phyloP scores from a whole-genome alignment of 768 basidiomycete genomes.

The Stropharia rugosoannulata region DNA sequence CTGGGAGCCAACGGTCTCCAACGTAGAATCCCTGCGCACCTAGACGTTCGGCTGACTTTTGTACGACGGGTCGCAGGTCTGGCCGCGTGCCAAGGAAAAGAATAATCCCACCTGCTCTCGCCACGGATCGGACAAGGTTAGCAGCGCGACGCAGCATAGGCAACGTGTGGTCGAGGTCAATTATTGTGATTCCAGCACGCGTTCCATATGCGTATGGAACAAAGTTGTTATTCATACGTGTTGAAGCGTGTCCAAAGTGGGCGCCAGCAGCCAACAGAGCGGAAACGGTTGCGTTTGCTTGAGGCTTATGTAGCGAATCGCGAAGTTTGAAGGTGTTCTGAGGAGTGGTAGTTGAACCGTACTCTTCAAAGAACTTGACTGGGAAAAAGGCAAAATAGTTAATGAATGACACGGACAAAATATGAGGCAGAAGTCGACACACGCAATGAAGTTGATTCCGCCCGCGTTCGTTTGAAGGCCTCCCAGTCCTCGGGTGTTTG shows the following conservation, averaged over 20 bases:
- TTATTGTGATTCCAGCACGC: slow-evolving; percentile 87
- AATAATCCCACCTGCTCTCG: slow-evolving; percentile 78
- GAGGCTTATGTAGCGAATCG: slow-evolving; percentile 65
- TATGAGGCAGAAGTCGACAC: slow-evolving; percentile 13
- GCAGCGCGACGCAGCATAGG: slow-evolving; percentile 91
- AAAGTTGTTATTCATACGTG: slow-evolving; percentile 87
- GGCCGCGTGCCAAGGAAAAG: slow-evolving; percentile 89
- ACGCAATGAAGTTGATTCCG: slow-evolving; percentile 58
- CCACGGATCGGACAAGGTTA: slow-evolving; percentile 80
- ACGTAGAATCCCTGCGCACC: slow-evolving; percentile 83
- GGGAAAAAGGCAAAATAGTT: slow-evolving; percentile 14
- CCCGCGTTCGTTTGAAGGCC: slow-evolving; percentile 57
- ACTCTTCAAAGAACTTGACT: slow-evolving; percentile 64
- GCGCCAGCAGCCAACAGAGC: slow-evolving; percentile 92
- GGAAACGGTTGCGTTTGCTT: slow-evolving; percentile 75
- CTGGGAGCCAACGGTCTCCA: slow-evolving; percentile 89
- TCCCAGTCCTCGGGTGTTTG: slow-evolving; percentile 64
- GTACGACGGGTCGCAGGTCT: slow-evolving; percentile 71
- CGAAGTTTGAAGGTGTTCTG: slow-evolving; percentile 73
- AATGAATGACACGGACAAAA: background rate
- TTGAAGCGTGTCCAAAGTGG: slow-evolving; percentile 86
- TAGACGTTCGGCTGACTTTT: slow-evolving; percentile 77
- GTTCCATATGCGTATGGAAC: slow-evolving; percentile 91
- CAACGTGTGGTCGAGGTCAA: slow-evolving; percentile 92
- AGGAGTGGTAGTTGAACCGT: slow-evolving; percentile 77